A percentile compares a stretch with the other conserved stretches of the same genome.
phyloP scores from a whole-genome alignment of 1,284 basidiomycete species.

The Tylopilus sp. region DNA sequence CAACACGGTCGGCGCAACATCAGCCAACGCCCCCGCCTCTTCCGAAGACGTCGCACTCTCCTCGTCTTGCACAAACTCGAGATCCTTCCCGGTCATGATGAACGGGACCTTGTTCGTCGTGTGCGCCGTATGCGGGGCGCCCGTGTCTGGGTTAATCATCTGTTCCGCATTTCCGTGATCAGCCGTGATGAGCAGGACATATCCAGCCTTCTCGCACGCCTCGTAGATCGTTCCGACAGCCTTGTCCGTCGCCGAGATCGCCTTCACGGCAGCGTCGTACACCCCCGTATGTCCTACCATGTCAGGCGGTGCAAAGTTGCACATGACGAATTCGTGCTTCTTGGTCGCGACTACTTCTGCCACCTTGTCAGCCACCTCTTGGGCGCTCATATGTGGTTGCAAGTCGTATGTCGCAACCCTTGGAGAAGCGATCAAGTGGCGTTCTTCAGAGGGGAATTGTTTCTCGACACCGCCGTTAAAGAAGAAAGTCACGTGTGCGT shows the following conservation, averaged over 20 bases:
- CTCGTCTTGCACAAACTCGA: slow-evolving; percentile 41
- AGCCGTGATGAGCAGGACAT: slow-evolving; percentile 83
- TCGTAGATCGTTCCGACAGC: slow-evolving; percentile 85
- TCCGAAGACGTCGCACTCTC: slow-evolving; percentile 51
- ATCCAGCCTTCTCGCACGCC: slow-evolving; percentile 81
- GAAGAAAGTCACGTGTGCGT: slow-evolving; percentile 95
- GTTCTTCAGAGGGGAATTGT: slow-evolving; percentile 79
- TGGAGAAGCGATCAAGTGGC: slow-evolving; percentile 86
- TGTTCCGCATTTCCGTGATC: slow-evolving; percentile 93
- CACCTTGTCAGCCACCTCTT: slow-evolving; percentile 85
- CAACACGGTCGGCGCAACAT: slow-evolving; percentile 85
- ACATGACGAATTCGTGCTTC: slow-evolving; percentile 87
- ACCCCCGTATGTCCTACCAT: slow-evolving; percentile 94
- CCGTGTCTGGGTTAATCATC: slow-evolving; percentile 83
- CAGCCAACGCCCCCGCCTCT: slow-evolving; percentile 73
- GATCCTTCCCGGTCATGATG: slow-evolving; percentile 65
- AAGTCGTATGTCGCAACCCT: slow-evolving; percentile 90
- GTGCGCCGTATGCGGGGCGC: slow-evolving; percentile 83
- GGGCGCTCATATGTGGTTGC: slow-evolving; percentile 84
- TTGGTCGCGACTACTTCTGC: slow-evolving; percentile 73
- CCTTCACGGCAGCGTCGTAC: slow-evolving; percentile 84
- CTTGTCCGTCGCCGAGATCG: slow-evolving; percentile 79
- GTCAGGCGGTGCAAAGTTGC: slow-evolving; percentile 93
- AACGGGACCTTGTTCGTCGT: slow-evolving; percentile 84
- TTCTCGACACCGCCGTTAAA: slow-evolving; percentile 95